phyloP scores from a whole-genome alignment of 495 filamentous ascomycete genomes.

The Aspergillus hancockii region DNA sequence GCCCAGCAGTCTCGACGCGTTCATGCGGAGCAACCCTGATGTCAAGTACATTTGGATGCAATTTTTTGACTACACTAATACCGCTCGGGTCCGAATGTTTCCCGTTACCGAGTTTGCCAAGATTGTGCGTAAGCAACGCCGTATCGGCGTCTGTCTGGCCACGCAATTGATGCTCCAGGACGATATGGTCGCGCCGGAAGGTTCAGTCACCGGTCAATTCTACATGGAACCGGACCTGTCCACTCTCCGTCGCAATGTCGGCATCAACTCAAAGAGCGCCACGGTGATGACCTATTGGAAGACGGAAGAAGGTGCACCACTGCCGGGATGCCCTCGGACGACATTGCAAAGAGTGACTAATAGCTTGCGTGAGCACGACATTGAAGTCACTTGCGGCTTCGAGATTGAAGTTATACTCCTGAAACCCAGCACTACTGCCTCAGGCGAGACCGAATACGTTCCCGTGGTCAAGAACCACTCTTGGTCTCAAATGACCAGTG shows the following conservation, averaged over 20 bases:
- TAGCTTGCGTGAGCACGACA: slow-evolving; percentile 35
- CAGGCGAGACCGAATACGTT: slow-evolving; percentile 18
- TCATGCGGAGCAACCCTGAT: slow-evolving; percentile 30
- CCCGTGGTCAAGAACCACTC: slow-evolving; percentile 48
- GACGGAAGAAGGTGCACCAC: slow-evolving; percentile 34
- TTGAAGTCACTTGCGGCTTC: slow-evolving; percentile 69
- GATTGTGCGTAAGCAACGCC: slow-evolving; percentile 53
- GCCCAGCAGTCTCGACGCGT: slow-evolving; percentile 21
- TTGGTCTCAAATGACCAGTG: slow-evolving; percentile 45
- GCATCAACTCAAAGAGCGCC: slow-evolving; percentile 46
- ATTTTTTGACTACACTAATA: slow-evolving; percentile 79
- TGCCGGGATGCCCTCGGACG: slow-evolving; percentile 59
- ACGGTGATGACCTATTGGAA: slow-evolving; percentile 62
- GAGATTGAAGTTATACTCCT: slow-evolving; percentile 84
- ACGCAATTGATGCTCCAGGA: slow-evolving; percentile 57
- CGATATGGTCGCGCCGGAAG: slow-evolving; percentile 37
- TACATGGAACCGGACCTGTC: slow-evolving; percentile 61
- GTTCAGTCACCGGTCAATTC: slow-evolving; percentile 56
- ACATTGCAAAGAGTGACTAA: slow-evolving; percentile 54
- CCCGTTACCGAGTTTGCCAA: slow-evolving; percentile 65
- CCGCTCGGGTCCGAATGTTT: slow-evolving; percentile 66
- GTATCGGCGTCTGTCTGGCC: slow-evolving; percentile 57
- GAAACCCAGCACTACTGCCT: slow-evolving; percentile 25
- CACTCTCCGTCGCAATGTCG: slow-evolving; percentile 54
- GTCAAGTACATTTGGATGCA: slow-evolving; percentile 67